phyloP scores from a whole-genome alignment of 495 filamentous ascomycete genomes.

The Aspergillus hancockii region DNA sequence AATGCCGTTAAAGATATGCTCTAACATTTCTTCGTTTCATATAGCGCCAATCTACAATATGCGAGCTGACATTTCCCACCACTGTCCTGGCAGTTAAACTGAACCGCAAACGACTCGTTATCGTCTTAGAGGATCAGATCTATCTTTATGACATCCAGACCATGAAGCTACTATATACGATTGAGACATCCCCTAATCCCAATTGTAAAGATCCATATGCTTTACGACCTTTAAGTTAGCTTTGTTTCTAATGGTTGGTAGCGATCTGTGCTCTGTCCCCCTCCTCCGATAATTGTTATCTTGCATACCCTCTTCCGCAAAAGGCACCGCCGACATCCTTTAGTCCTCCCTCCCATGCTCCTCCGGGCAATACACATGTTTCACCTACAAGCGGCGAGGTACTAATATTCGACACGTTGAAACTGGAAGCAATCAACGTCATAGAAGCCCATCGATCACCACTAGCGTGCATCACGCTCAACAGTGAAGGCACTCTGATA shows the following conservation, averaged over 20 bases:
- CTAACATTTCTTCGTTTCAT: constrained; percentile 4
- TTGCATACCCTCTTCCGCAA: constrained; percentile 89
- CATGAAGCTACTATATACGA: constrained; percentile 89
- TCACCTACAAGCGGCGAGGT: constrained; percentile 90
- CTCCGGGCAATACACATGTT: constrained; percentile 70
- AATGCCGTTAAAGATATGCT: constrained; percentile 14
- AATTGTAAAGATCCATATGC: constrained; percentile 54
- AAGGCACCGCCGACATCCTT: constrained; percentile 67
- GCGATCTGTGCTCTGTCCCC: constrained; percentile 91
- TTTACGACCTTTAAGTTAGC: constrained; percentile 8
- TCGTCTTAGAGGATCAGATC: constrained; percentile 91
- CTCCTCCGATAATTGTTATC: constrained; percentile 91
- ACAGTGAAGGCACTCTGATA: constrained; percentile 87
- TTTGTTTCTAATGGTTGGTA: constrained; percentile 30
- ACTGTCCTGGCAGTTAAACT: constrained; percentile 89
- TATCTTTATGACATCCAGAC: constrained; percentile 98
- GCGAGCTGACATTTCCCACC: constrained; percentile 96
- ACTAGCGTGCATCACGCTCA: constrained; percentile 83
- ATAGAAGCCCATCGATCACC: constrained; percentile 92
- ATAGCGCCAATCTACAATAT: constrained; percentile 91
- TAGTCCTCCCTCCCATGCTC: constrained; percentile 77
- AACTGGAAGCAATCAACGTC: constrained; percentile 87
- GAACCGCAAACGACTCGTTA: constrained; percentile 90
- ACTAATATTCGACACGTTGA: constrained; percentile 83
- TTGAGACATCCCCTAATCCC: constrained; percentile 90